phyloP scores from a whole-genome alignment of 805 yeast species.

The Candida bentonensis region DNA sequence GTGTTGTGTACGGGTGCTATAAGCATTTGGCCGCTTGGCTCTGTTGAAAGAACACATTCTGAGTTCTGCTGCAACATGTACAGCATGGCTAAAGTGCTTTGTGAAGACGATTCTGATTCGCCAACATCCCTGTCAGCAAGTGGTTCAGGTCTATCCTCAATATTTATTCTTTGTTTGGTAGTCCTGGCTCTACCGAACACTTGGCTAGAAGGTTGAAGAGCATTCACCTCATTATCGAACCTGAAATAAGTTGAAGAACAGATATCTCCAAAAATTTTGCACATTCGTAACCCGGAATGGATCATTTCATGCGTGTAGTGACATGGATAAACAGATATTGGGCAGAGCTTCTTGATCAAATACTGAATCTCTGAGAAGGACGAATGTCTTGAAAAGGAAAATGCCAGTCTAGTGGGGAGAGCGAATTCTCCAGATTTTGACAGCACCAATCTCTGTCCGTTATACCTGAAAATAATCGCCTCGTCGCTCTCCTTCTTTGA shows the following conservation, averaged over 20 bases:
- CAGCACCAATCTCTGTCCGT: not conserved
- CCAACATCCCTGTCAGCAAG: not conserved
- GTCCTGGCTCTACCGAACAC: not conserved
- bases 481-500: too few relatives aligned
- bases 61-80: not conserved
- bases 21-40: not conserved
- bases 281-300: conserved; percentile 7
- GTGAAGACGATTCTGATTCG: not conserved
- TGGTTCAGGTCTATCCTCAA: conserved; percentile 19
- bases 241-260: conserved; percentile 5
- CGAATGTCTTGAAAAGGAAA: conserved; percentile 20
- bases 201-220: not conserved
- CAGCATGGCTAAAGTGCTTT: not conserved
- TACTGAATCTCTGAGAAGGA: conserved; percentile 15
- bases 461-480: not conserved
- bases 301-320: conserved; percentile 3
- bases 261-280: conserved; percentile 8
- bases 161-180: not conserved
- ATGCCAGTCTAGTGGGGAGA: conserved; percentile 3
- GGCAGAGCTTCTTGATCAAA: conserved; percentile 11
- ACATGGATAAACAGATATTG: conserved; percentile 11
- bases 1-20: too few relatives aligned
- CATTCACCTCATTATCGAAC: conserved; percentile 6
- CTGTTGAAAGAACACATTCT: not conserved
- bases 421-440: not conserved